phyloP scores from a whole-genome alignment of 2,329 filamentous ascomycete genomes.

The Aspergillus japonicus region DNA sequence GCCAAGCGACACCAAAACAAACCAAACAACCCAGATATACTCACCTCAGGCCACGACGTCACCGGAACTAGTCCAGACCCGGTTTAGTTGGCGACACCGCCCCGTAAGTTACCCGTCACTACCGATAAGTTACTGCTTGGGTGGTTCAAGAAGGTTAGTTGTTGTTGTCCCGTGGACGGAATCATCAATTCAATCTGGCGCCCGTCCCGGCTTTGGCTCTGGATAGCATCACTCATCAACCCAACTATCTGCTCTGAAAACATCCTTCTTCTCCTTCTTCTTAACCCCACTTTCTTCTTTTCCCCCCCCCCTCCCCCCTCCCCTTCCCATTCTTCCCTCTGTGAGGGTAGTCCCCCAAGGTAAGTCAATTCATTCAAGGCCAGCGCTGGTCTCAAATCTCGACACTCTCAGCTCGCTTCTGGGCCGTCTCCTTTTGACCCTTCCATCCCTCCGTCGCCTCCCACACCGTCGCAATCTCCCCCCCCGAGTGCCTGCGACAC shows the following conservation, averaged over 20 bases:
- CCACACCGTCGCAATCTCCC: conserved; percentile 16
- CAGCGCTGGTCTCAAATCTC: conserved; percentile 4
- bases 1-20: neutral
- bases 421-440: conserved; percentile 3
- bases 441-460: conserved; percentile 7
- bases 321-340: conserved; percentile 19
- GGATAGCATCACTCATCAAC: conserved; percentile 16
- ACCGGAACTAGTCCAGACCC: neutral
- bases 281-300: conserved; percentile 1
- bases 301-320: conserved; percentile 7
- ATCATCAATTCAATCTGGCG: conserved; percentile 5
- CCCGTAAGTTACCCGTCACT: conserved; percentile 10
- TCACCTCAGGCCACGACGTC: conserved; percentile 3
- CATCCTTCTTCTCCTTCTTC: conserved; percentile 7
- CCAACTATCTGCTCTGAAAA: conserved; percentile 6
- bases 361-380: conserved; percentile 18
- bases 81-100: conserved; percentile 10
- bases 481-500: conserved; percentile 33
- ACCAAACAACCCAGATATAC: neutral
- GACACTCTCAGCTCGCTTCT: conserved; percentile 5
- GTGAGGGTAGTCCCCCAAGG: conserved; percentile 22
- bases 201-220: conserved; percentile 6
- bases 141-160: neutral
- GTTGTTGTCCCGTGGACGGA: conserved; percentile 15
- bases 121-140: neutral